Conservation (phyloP, 1,284 basidiomycete species). For the Puccinia hordei region DNA sequence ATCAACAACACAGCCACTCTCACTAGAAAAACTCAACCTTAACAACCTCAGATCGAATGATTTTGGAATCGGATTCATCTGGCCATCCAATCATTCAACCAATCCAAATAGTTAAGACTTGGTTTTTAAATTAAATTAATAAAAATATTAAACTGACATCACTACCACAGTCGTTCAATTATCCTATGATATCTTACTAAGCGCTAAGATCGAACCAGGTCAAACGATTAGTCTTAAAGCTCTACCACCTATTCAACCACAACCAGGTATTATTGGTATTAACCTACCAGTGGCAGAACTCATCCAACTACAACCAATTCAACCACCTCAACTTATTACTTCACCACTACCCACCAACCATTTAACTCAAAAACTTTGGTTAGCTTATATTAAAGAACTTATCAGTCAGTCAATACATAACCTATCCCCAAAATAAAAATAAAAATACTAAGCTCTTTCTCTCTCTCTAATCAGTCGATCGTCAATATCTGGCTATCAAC, state of each 20-base stretch:
- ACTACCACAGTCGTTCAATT: neutral
- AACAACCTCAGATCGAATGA: no score
- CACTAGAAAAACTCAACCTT: no score
- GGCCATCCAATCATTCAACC: neutral
- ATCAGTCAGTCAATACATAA: conserved; percentile 15
- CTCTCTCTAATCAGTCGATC: conserved; percentile 24
- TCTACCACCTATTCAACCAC: conserved; percentile 21
- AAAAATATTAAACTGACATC: neutral
- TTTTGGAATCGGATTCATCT: neutral
- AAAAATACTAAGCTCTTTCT: neutral
- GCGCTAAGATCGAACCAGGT: neutral
- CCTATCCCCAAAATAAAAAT: neutral
- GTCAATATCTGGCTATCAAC: conserved; percentile 34
- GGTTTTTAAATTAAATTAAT: no score
- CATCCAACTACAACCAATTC: conserved; percentile 3
- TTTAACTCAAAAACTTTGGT: neutral
- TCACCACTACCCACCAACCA: neutral
- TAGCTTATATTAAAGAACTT: conserved; percentile 28
- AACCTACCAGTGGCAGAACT: conserved; percentile 21
- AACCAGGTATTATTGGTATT: conserved; percentile 28
- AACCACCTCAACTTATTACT: neutral
- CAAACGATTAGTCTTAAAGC: conserved; percentile 16
- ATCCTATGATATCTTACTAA: conserved; percentile 23
- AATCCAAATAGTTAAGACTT: no score
- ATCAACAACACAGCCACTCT: no score